Evolutionary conservation across 2,329 filamentous ascomycete genomes (phyloP).

Genomic region (Juglanconis juglandina): DNA sequence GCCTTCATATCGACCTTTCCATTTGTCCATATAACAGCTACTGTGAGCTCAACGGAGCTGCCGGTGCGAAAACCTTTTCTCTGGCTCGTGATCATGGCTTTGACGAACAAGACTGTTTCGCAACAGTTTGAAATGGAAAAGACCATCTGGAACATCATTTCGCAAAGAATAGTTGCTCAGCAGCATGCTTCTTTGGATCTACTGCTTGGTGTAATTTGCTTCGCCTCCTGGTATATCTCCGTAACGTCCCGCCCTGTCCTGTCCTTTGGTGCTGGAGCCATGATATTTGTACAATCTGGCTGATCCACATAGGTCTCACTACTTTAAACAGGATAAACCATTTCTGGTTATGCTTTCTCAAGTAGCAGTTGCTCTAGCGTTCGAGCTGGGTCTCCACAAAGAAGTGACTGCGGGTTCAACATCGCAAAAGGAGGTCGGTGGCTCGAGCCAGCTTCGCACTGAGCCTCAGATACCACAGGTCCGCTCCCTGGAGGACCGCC

Average conservation of each 20-base stretch:
- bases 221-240: slow-evolving; percentile 10
- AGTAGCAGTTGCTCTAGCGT: slow-evolving; percentile 23
- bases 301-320: slow-evolving; percentile 22
- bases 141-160: slow-evolving; percentile 17
- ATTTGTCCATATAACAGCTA: not conserved
- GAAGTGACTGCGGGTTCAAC: slow-evolving; percentile 8
- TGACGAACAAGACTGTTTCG: slow-evolving; percentile 1
- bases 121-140: slow-evolving; percentile 18
- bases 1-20: slow-evolving; percentile 3
- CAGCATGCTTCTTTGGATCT: slow-evolving; percentile 12
- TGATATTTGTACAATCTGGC: not conserved
- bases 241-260: not conserved
- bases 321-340: slow-evolving; percentile 27
- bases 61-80: slow-evolving; percentile 1
- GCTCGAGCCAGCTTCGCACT: not conserved
- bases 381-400: slow-evolving; percentile 24
- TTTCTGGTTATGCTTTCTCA: slow-evolving; percentile 26
- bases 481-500: slow-evolving; percentile 15
- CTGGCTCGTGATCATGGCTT: slow-evolving; percentile 7
- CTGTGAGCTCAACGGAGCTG: not conserved
- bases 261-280: not conserved
- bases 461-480: not conserved
- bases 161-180: slow-evolving; percentile 10
- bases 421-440: not conserved
- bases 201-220: slow-evolving; percentile 13